Evolutionary conservation across 2,329 filamentous ascomycete genomes (phyloP).

Genomic region (Pseudopyrenochaeta lycopersici): DNA sequence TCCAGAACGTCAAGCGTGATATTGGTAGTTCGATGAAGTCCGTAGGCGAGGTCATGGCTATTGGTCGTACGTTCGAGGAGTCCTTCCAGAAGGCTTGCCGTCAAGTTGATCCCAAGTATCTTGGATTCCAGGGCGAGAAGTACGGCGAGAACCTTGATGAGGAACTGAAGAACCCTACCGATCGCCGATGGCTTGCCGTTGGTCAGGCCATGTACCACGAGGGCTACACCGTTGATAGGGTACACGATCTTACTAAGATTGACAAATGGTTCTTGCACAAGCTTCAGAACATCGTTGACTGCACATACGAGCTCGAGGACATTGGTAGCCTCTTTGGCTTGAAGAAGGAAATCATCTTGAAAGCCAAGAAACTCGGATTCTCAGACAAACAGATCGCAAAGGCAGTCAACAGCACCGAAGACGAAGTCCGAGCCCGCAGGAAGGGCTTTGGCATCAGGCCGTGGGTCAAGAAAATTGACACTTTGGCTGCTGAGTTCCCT

Average conservation of each 20-base stretch:
- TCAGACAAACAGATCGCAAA: conserved; percentile 93
- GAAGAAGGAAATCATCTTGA: conserved; percentile 86
- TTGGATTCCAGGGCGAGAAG: conserved; percentile 94
- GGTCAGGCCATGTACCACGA: conserved; percentile 98
- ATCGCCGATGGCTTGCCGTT: conserved; percentile 96
- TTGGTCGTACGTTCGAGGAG: conserved; percentile 97
- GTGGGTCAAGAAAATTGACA: conserved; percentile 99
- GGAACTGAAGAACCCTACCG: conserved; percentile 89
- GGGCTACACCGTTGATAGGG: conserved; percentile 88
- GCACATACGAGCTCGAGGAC: conserved; percentile 83
- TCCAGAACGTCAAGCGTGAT: conserved; percentile 97
- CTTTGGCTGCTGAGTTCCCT: conserved; percentile 80
- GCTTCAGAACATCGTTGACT: conserved; percentile 95
- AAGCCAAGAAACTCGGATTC: conserved; percentile 98
- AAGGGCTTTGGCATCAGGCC: conserved; percentile 88
- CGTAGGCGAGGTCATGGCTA: conserved; percentile 98
- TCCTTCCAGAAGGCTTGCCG: conserved; percentile 99
- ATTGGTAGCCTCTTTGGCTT: conserved; percentile 83
- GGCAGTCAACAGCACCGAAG: conserved; percentile 85
- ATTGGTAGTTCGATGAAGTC: conserved; percentile 99
- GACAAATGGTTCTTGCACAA: conserved; percentile 99
- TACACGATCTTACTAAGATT: conserved; percentile 96
- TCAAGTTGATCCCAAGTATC: conserved; percentile 90
- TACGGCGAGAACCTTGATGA: conserved; percentile 88
- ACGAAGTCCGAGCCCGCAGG: conserved; percentile 85